Conservation (phyloP, 768 basidiomycete genomes). For the Tricholomella constricta region DNA sequence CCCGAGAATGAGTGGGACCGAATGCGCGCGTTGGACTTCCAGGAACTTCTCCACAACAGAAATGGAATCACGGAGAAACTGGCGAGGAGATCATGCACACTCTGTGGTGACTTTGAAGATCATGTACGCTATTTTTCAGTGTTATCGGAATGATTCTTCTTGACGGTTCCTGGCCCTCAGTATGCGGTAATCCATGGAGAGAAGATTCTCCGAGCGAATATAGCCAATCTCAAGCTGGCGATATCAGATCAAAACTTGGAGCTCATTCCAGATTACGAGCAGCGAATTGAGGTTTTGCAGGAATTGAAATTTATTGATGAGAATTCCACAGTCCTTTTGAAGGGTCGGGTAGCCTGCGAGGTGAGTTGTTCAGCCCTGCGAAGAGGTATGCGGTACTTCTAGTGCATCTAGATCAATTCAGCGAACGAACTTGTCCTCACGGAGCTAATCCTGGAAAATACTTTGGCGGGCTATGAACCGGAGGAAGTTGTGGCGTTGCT, state of each 20-base stretch:
- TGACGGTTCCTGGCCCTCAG: conserved; percentile 41
- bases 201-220: conserved; percentile 71
- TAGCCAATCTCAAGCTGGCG: conserved; percentile 76
- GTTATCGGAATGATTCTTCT: background rate
- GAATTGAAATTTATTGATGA: conserved; percentile 94
- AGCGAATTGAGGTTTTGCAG: conserved; percentile 86
- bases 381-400: background rate
- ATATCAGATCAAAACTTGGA: conserved; percentile 98
- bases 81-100: conserved; percentile 46
- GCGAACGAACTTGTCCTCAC: conserved; percentile 96
- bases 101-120: conserved; percentile 67
- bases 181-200: conserved; percentile 76
- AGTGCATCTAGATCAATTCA: conserved; percentile 81
- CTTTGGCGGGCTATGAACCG: conserved; percentile 85
- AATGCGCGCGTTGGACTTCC: conserved; percentile 86
- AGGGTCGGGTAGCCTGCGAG: conserved; percentile 98
- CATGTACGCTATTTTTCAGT: conserved; percentile 59
- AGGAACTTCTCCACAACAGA: conserved; percentile 72
- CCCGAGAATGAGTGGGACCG: conserved; percentile 86
- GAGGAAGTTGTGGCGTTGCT: conserved; percentile 96
- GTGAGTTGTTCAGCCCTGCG: conserved; percentile 39
- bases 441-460: conserved; percentile 96
- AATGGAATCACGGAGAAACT: conserved; percentile 49
- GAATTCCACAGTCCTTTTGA: conserved; percentile 92
- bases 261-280: conserved; percentile 95